phyloP scores from a whole-genome alignment of 202 grass and related monocot species.

The Schoenoplectus tabernaemontani region DNA sequence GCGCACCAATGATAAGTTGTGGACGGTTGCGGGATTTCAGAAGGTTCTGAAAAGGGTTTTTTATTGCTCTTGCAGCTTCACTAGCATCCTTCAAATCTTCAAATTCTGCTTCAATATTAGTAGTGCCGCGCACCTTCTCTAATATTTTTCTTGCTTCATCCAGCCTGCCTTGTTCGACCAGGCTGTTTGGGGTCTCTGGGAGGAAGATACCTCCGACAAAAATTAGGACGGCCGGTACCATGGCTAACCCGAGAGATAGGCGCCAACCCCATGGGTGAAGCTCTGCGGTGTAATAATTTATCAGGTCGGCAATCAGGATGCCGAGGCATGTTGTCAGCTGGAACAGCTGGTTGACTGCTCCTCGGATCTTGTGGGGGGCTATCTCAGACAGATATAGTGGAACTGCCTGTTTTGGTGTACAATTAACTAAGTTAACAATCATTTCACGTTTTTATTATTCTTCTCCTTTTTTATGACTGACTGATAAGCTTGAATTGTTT shows the following conservation, averaged over 20 bases:
- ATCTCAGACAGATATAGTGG: conserved; percentile 90
- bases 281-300: conserved; percentile 70
- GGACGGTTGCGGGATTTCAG: conserved; percentile 49
- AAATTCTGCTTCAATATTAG: conserved; percentile 62
- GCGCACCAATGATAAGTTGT: conserved; percentile 63
- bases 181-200: conserved; percentile 77
- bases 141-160: conserved; percentile 60
- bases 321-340: conserved; percentile 74
- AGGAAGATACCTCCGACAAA: conserved; percentile 44
- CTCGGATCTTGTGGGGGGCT: conserved; percentile 61
- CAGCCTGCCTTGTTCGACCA: conserved; percentile 62
- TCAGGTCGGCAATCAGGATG: conserved; percentile 55
- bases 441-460: not conserved
- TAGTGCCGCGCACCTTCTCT: conserved; percentile 51
- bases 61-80: conserved; percentile 36
- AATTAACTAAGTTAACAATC: not conserved
- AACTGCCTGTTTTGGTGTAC: conserved; percentile 34
- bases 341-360: conserved; percentile 62
- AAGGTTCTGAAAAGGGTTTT: conserved; percentile 60
- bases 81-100: conserved; percentile 40
- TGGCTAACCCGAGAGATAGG: conserved; percentile 78
- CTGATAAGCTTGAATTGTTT: not conserved
- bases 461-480: not conserved
- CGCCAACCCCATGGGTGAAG: conserved; percentile 69
- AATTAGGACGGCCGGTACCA: conserved; percentile 46